phyloP scores from a whole-genome alignment of 805 yeast species.

The Ogataea nonfermentans region DNA sequence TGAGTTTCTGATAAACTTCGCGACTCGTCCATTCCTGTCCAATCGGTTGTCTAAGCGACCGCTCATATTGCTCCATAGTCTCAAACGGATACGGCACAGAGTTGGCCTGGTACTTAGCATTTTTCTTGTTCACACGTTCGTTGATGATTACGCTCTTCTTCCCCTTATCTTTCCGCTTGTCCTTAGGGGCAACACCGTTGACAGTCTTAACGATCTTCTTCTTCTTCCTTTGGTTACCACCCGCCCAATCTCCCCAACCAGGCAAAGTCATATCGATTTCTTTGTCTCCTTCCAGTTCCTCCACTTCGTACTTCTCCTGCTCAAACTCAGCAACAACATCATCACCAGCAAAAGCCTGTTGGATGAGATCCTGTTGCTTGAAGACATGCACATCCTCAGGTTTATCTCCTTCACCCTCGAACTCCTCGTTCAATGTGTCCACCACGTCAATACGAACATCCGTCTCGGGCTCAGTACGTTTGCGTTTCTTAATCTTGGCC shows the following conservation, averaged over 20 bases:
- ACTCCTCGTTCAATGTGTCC: slow-evolving; percentile 49
- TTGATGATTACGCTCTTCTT: slow-evolving; percentile 83
- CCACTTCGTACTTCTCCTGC: slow-evolving; percentile 65
- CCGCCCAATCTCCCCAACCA: slow-evolving; percentile 99
- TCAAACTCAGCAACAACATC: slow-evolving; percentile 75
- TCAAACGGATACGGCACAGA: slow-evolving; percentile 96
- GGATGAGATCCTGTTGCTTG: slow-evolving; percentile 76
- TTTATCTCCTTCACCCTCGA: slow-evolving; percentile 45
- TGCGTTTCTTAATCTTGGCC: slow-evolving; percentile 42
- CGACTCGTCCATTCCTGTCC: slow-evolving; percentile 96
- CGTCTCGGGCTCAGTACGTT: slow-evolving; percentile 33
- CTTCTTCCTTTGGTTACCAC: slow-evolving; percentile 49
- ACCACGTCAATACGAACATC: slow-evolving; percentile 46
- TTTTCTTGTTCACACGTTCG: slow-evolving; percentile 82
- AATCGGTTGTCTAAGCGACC: slow-evolving; percentile 90
- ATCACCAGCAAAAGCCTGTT: slow-evolving; percentile 96
- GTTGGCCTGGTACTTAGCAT: slow-evolving; percentile 77
- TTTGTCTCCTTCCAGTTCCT: slow-evolving; percentile 80
- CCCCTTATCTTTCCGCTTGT: slow-evolving; percentile 75
- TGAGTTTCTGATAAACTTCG: slow-evolving; percentile 79
- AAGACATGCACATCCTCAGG: slow-evolving; percentile 51
- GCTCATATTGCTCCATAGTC: slow-evolving; percentile 89
- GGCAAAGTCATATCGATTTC: slow-evolving; percentile 84
- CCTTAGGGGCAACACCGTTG: slow-evolving; percentile 70
- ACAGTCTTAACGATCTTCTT: slow-evolving; percentile 66